These are phyloP conservation scores for Mycosphaerella arachidis DNA, from an alignment of 2,329 filamentous ascomycete species.

Conservation along the genomic window DNA sequence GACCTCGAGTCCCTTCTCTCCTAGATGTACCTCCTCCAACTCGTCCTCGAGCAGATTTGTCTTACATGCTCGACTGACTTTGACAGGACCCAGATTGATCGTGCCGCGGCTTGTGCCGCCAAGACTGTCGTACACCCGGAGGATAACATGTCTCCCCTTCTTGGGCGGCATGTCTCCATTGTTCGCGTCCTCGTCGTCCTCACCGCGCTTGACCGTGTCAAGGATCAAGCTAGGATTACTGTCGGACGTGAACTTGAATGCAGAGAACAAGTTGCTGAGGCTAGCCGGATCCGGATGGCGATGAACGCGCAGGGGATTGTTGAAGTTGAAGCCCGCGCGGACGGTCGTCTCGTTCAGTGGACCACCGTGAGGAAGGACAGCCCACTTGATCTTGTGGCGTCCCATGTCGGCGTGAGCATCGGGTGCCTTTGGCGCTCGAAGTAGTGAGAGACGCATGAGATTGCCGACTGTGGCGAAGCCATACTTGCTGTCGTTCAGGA, in stretches of 20 bases:
- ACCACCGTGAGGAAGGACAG: conserved; percentile 79
- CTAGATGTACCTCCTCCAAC: conserved; percentile 58
- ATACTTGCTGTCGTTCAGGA: conserved; percentile 94
- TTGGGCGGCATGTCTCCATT: conserved; percentile 49
- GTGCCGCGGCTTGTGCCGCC: conserved; percentile 73
- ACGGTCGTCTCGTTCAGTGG: conserved; percentile 68
- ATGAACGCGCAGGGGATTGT: conserved; percentile 67
- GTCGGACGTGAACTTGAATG: conserved; percentile 57
- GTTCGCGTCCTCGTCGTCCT: conserved; percentile 52
- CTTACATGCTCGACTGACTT: conserved; percentile 73
- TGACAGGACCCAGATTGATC: conserved; percentile 60
- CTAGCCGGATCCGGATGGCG: conserved; percentile 31
- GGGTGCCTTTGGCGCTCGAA: conserved; percentile 85
- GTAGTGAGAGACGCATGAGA: conserved; percentile 80
- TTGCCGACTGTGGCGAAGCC: conserved; percentile 88
- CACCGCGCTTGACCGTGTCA: conserved; percentile 84
- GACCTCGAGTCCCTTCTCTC: conserved; percentile 36
- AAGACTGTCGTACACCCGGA: conserved; percentile 82
- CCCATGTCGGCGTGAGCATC: conserved; percentile 93
- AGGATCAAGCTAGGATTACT: conserved; percentile 57
- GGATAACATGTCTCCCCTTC: conserved; percentile 71
- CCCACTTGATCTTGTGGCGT: conserved; percentile 76
- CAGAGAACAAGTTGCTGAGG: conserved; percentile 38
- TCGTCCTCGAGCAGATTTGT: conserved; percentile 88
- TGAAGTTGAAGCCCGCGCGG: conserved; percentile 82